Percentiles rank a stretch among this genome's conserved stretches.
phyloP scores from a whole-genome alignment of 2,329 filamentous ascomycete genomes.

The Cordyceps sp. region DNA sequence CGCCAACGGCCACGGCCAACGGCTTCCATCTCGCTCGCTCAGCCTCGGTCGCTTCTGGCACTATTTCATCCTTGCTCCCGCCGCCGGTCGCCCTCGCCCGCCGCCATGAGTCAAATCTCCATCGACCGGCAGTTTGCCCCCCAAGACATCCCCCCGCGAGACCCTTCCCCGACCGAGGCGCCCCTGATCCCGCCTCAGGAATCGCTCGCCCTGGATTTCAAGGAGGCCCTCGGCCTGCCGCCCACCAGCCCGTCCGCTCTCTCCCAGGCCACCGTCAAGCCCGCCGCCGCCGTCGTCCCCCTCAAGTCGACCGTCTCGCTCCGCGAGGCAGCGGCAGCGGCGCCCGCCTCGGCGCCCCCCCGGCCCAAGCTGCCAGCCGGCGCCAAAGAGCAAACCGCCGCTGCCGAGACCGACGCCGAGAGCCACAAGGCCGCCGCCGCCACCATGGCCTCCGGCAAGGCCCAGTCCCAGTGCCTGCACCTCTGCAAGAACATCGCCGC shows the following conservation, averaged over 20 bases:
- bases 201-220: conserved; percentile 2
- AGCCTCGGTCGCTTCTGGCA: too few relatives aligned
- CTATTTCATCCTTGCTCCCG: not conserved
- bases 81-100: not conserved
- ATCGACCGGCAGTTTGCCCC: too few relatives aligned
- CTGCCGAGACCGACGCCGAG: not conserved
- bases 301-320: not conserved
- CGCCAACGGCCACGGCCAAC: too few relatives aligned
- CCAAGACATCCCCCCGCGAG: too few relatives aligned
- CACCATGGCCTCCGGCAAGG: conserved; percentile 8
- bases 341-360: too few relatives aligned
- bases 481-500: conserved; percentile 41
- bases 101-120: not conserved
- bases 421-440: not conserved
- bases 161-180: not conserved
- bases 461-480: conserved; percentile 16
- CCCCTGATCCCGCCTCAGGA: conserved; percentile 3
- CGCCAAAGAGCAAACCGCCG: not conserved
- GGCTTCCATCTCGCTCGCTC: too few relatives aligned
- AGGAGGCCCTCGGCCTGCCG: conserved; percentile 3
- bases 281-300: not conserved
- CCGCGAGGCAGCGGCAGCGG: too few relatives aligned
- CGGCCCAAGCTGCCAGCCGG: too few relatives aligned
- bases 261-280: not conserved
- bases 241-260: conserved; percentile 1